Base-by-base conservation (phyloP, 179 eudicot species). In the Patellifolia procumbens region DNA sequence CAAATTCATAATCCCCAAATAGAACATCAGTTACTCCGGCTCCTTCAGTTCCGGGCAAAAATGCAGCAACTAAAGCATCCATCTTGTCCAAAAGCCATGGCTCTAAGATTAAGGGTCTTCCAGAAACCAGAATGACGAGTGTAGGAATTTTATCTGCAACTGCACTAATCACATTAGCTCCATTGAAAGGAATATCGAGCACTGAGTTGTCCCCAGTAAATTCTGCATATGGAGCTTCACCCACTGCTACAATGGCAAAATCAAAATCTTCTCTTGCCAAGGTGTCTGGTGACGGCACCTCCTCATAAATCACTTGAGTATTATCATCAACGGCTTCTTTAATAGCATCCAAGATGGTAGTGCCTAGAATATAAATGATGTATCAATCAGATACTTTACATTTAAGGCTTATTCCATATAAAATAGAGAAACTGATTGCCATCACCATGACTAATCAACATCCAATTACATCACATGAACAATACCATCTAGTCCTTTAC, bases 21-120 rank as follows among this genome's bases (percentile, higher is more conserved):
- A 90, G 63, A 46, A 89, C 90, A 83, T 92, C 97, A 4, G 91
- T 82, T 39, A 90, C 84, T 75, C 97, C 97, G 4, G 46, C 49
- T 70, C 97, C 97, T 83, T 92, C 97, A 24, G 81, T 88, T 59
- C 97, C 97, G 70, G 97, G 97, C 79, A 92, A 80, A 91, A 93
- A 92, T 79, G 94, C 95, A 73, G 90, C 97, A 69, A 89, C 86
- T 31, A 92, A 58, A 39, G 89, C 93, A 52, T 92, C 91, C 16
- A 88, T 79, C 72, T 86, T 90, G 26, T 88, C 91, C 81, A 92
- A 63, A 66, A 91, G 81, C 74, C 64, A 69, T 31, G 93, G 87
- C 77, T 87, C 88, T 72, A 92, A 35, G 63, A 90, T 89, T 80
- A 92, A 71, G 28, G 97, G 95, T 73, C 95, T 89, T 17, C 97